phyloP scores from a whole-genome alignment of 2,329 filamentous ascomycete species.

The Aspergillus quadricinctus region DNA sequence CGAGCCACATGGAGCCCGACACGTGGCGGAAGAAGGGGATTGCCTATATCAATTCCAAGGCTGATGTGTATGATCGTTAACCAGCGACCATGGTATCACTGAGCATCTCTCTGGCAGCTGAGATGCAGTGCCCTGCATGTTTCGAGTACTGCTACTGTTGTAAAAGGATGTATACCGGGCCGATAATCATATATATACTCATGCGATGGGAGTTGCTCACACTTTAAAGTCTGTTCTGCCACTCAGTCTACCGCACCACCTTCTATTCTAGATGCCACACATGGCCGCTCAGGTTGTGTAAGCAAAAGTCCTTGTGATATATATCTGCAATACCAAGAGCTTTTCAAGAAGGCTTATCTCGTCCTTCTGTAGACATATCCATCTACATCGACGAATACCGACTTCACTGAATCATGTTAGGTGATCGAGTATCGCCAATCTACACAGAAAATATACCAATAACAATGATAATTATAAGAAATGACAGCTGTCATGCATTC shows the following conservation, averaged over 20 bases:
- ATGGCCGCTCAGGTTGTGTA: too few relatives aligned
- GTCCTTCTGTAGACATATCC: neutral
- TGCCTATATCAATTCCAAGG: constrained; percentile 28
- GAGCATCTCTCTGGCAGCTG: neutral
- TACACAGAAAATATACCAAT: too few relatives aligned
- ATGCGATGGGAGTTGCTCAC: too few relatives aligned
- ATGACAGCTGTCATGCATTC: too few relatives aligned
- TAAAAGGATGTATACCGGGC: neutral
- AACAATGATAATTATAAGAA: too few relatives aligned
- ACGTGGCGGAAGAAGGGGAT: constrained; percentile 38
- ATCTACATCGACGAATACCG: neutral
- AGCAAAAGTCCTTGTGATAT: neutral
- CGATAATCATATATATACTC: neutral
- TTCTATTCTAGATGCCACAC: too few relatives aligned
- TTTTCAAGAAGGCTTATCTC: neutral
- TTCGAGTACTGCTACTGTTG: neutral
- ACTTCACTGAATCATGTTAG: neutral
- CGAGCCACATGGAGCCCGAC: constrained; percentile 43
- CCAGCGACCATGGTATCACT: neutral
- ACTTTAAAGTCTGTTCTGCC: too few relatives aligned
- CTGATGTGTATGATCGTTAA: constrained; percentile 22
- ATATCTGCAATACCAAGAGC: neutral
- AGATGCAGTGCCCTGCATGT: neutral
- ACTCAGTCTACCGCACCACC: too few relatives aligned
- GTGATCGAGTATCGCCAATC: neutral